These are phyloP conservation scores for Metschnikowia shivogae DNA, from an alignment of 805 yeast genomes.

Conservation along the genomic window DNA sequence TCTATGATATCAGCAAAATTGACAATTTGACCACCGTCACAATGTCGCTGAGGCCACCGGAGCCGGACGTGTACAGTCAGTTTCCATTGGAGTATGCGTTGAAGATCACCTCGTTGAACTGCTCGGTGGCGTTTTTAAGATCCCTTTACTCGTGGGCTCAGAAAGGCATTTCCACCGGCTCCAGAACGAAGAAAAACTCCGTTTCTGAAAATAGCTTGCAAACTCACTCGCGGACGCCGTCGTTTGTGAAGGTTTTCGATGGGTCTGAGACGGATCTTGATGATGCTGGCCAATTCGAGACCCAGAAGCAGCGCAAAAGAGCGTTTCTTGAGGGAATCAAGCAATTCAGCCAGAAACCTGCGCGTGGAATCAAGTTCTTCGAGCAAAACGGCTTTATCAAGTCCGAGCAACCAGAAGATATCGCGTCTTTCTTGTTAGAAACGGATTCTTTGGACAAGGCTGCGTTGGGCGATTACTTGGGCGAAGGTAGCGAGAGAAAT, in stretches of 20 bases:
- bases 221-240: constrained; percentile 27
- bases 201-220: not conserved
- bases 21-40: constrained; percentile 74
- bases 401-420: constrained; percentile 55
- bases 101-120: constrained; percentile 74
- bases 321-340: constrained; percentile 72
- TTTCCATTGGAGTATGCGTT: constrained; percentile 81
- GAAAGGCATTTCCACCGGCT: constrained; percentile 36
- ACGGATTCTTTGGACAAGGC: constrained; percentile 80
- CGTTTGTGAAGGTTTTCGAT: constrained; percentile 16
- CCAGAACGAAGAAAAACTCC: constrained; percentile 11
- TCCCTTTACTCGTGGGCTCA: constrained; percentile 88
- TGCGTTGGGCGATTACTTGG: constrained; percentile 84
- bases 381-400: constrained; percentile 60
- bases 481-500: constrained; percentile 78
- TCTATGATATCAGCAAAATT: constrained; percentile 67
- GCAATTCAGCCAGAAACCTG: constrained; percentile 81
- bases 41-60: constrained; percentile 51
- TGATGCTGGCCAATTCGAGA: constrained; percentile 82
- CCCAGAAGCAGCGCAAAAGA: constrained; percentile 76
- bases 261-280: constrained; percentile 60
- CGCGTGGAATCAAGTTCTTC: constrained; percentile 66
- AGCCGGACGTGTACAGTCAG: constrained; percentile 47
- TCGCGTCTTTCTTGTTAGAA: constrained; percentile 69
- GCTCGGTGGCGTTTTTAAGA: constrained; percentile 75